These are phyloP conservation scores for Xylona heveae DNA, from an alignment of 495 filamentous ascomycete species.

Conservation along the genomic window DNA sequence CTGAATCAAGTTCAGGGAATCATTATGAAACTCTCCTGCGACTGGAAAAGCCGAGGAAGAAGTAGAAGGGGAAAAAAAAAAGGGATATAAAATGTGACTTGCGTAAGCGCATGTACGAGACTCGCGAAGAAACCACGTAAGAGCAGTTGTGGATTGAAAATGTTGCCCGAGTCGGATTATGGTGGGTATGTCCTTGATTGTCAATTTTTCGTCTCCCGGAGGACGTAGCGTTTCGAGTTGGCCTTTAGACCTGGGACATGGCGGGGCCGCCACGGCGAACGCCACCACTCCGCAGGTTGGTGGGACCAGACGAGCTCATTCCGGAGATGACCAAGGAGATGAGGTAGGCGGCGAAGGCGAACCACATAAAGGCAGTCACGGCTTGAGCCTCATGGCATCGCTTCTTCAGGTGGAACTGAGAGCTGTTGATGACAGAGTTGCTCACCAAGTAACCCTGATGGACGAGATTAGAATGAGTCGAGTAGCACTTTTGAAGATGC, in stretches of 20 bases:
- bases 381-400: slow-evolving; percentile 53
- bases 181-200: too few species aligned
- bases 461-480: background rate
- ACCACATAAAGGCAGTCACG: slow-evolving; percentile 47
- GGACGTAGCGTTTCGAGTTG: too few species aligned
- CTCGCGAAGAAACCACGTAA: too few species aligned
- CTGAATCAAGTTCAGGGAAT: too few species aligned
- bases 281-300: slow-evolving; percentile 23
- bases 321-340: slow-evolving; percentile 29
- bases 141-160: too few species aligned
- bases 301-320: slow-evolving; percentile 19
- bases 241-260: slow-evolving; percentile 43
- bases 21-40: too few species aligned
- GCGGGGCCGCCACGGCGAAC: slow-evolving; percentile 26
- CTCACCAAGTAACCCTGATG: slow-evolving; percentile 27
- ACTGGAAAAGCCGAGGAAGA: too few species aligned
- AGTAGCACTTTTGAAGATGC: background rate
- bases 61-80: too few species aligned
- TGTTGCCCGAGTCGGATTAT: too few species aligned
- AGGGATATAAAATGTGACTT: too few species aligned
- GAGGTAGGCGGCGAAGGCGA: slow-evolving; percentile 39
- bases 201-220: too few species aligned
- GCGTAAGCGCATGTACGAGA: too few species aligned
- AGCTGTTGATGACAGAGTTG: slow-evolving; percentile 41
- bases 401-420: slow-evolving; percentile 25